Evolutionary conservation across 2,329 filamentous ascomycete species (phyloP), one percentile per base, ranked within the genome.

Genomic region (Amesomyces nigricolor): DNA sequence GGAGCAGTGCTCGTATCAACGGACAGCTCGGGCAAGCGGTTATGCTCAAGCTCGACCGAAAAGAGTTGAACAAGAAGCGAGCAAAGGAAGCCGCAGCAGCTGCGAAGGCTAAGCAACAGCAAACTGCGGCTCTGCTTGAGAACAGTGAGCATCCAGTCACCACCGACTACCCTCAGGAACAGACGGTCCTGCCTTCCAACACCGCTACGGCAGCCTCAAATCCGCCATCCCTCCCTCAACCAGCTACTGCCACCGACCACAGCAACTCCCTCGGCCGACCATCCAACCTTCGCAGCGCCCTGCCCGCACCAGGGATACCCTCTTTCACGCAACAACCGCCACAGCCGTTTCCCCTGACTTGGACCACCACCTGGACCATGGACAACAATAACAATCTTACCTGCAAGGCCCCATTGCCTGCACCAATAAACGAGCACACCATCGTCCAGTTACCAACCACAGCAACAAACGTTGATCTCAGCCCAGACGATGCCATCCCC

Each of bases 1-100:
- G 81, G 65, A 81, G 78, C 72, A 80, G 77, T 62, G 75, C 80
- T 1, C 73, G 73, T 14, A 75, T 82, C 2, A 79, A 82, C 26
- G 78, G 78, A 0, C 73, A 74, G 0, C 71, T 83, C 16, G 80
- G 80, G 2, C 78, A 81, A 56, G 70, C 78, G 8, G 79, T 83
- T 0, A 64, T 82, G 39, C 72, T 72, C 47, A 79, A 82, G 62
- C 80, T 83, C 75, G 59, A 61, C 51, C 47, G 53, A 8, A 78
- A 79, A 61, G 75, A 78, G 44, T 35, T 35, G 43, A 58, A 48
- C 29, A 57, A 43, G 32, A 58, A 39, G 39, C 51, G 46, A 2
- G 5, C 39, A n/a, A 47, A 52, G 40, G 38, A 22, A 9, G 16
- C 37, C 13, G n/a, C 49, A 4, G 49, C 47, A 17, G 45, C 32